A percentile compares a stretch with the other conserved stretches of the same genome.
Conservation (phyloP, 306 rosid genomes). For the Quercus dentata region DNA sequence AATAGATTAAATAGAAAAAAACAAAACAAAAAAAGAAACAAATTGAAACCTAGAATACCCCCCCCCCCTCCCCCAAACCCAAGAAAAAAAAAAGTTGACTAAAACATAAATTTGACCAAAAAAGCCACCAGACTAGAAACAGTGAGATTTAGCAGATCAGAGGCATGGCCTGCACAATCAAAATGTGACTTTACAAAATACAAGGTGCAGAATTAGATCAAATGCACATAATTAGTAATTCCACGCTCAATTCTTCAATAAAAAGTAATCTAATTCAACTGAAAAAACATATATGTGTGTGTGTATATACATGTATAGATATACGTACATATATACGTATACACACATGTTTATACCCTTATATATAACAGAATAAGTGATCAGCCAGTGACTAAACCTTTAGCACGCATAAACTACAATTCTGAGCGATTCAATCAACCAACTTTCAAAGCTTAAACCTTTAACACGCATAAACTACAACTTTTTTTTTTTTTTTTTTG, state of each 20-base stretch:
- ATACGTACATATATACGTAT: neutral
- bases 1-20: neutral
- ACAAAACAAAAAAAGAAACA: neutral
- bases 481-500: too few relatives aligned
- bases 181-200: neutral
- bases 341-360: neutral
- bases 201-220: neutral
- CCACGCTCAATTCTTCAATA: neutral
- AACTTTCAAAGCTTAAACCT: neutral
- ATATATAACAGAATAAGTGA: neutral
- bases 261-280: neutral
- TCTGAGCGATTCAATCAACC: too few relatives aligned
- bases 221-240: neutral
- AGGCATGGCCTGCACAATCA: neutral
- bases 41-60: neutral
- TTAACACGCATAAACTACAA: neutral
- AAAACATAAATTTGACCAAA: neutral
- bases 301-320: neutral
- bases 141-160: neutral
- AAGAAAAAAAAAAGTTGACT: too few relatives aligned
- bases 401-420: neutral
- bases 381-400: neutral
- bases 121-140: too few relatives aligned
- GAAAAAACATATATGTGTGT: neutral
- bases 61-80: too few relatives aligned